Evolutionary conservation across 2,329 filamentous ascomycete species (phyloP).

Genomic region (Verruconis gallopava): DNA sequence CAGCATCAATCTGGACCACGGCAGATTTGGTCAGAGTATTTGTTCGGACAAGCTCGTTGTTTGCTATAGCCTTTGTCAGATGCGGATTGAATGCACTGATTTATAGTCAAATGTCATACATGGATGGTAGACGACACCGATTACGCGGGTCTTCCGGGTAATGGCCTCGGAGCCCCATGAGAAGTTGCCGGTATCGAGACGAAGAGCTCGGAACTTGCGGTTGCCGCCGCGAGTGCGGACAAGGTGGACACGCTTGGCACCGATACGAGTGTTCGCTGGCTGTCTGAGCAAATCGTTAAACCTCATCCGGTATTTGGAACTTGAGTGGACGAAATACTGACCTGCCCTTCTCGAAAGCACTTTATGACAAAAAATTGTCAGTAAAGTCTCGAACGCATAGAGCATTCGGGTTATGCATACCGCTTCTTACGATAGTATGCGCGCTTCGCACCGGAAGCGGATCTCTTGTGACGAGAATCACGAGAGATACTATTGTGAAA

Average conservation of each 20-base stretch:
- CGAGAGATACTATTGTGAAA: conserved; percentile 72
- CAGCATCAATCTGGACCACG: conserved; percentile 96
- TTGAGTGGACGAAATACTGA: too few relatives aligned
- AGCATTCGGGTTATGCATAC: conserved; percentile 43
- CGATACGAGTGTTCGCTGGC: conserved; percentile 99
- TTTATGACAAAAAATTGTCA: conserved; percentile 46
- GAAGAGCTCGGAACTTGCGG: conserved; percentile 98
- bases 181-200: conserved; percentile 98
- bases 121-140: conserved; percentile 95
- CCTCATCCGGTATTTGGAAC: too few relatives aligned
- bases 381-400: conserved; percentile 32
- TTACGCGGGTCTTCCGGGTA: conserved; percentile 98
- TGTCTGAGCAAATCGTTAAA: conserved; percentile 44
- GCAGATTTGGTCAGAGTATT: conserved; percentile 99
- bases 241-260: conserved; percentile 88
- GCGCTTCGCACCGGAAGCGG: conserved; percentile 89
- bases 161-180: conserved; percentile 97
- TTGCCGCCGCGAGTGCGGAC: conserved; percentile 97
- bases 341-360: conserved; percentile 98
- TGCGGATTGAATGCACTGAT: too few relatives aligned
- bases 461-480: conserved; percentile 99
- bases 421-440: conserved; percentile 47
- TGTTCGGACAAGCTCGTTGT: conserved; percentile 99
- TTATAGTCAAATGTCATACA: conserved; percentile 30
- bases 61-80: too few relatives aligned